Conservation (phyloP, 2,329 filamentous ascomycete species). For the Gaeumannomyces sp. region DNA sequence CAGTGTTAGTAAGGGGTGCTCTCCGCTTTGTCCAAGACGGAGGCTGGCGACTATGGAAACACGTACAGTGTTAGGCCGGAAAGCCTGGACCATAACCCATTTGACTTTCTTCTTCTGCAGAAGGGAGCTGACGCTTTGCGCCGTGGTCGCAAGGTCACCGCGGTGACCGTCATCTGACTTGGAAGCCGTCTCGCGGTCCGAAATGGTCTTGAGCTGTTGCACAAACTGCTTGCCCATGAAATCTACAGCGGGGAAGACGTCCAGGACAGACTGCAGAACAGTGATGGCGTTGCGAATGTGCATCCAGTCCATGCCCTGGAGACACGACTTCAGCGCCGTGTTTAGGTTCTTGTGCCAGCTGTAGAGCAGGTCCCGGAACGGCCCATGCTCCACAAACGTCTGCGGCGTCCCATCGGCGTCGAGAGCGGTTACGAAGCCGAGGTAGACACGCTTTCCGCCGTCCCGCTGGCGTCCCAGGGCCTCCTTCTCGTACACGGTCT, state of each 20-base stretch:
- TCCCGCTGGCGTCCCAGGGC: conserved; percentile 60
- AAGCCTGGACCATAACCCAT: conserved; percentile 71
- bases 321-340: conserved; percentile 71
- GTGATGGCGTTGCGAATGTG: conserved; percentile 95
- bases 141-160: conserved; percentile 69
- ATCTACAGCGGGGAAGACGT: conserved; percentile 82
- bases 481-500: conserved; percentile 72
- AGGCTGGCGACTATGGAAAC: conserved; percentile 6
- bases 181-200: conserved; percentile 50
- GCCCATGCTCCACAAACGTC: conserved; percentile 72
- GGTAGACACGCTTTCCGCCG: conserved; percentile 43
- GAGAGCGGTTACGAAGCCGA: conserved; percentile 73
- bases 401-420: conserved; percentile 65
- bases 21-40: neutral
- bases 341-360: conserved; percentile 86
- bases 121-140: conserved; percentile 64
- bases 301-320: conserved; percentile 87
- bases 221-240: conserved; percentile 71
- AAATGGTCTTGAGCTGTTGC: conserved; percentile 59
- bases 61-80: conserved; percentile 58
- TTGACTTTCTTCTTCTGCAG: conserved; percentile 59
- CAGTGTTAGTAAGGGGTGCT: conserved; percentile 1
- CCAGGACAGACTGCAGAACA: conserved; percentile 72
- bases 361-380: conserved; percentile 79
- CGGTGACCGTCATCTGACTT: conserved; percentile 48